phyloP scores from a whole-genome alignment of 2,329 filamentous ascomycete genomes.

The Leptographium galeiforme region DNA sequence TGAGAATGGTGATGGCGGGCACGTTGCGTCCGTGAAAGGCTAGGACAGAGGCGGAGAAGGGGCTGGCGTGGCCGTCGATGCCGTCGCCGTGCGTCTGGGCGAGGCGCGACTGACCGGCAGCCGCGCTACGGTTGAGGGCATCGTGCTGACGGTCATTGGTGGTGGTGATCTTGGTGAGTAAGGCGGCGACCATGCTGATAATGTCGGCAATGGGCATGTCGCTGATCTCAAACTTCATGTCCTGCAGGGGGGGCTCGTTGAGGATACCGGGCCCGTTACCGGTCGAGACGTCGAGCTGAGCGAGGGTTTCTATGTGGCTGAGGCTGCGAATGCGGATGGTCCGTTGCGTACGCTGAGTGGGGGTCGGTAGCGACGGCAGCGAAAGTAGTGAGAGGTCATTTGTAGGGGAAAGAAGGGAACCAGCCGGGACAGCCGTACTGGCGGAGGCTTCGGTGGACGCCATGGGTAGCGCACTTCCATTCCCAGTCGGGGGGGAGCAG shows the following conservation, averaged over 20 bases:
- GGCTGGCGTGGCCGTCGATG: constrained; percentile 46
- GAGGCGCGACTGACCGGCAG: constrained; percentile 37
- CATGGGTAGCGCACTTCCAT: constrained; percentile 8
- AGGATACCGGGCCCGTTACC: constrained; percentile 33
- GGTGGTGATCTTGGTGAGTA: constrained; percentile 92
- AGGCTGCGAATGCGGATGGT: constrained; percentile 76
- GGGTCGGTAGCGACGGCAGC: constrained; percentile 13
- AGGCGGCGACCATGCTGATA: constrained; percentile 96
- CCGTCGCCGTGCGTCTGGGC: constrained; percentile 27
- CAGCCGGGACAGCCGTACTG: constrained; percentile 7
- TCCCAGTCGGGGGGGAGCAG: not conserved
- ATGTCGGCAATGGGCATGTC: constrained; percentile 94
- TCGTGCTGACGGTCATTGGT: constrained; percentile 94
- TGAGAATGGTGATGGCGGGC: constrained; percentile 90
- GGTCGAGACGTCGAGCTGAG: constrained; percentile 59
- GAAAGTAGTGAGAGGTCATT: too few species aligned
- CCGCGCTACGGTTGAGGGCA: constrained; percentile 60
- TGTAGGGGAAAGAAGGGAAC: constrained; percentile 1
- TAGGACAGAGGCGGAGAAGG: constrained; percentile 55
- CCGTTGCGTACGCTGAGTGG: constrained; percentile 24
- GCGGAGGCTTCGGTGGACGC: constrained; percentile 3
- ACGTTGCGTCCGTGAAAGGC: constrained; percentile 98
- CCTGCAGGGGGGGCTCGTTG: constrained; percentile 37
- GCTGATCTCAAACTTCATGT: constrained; percentile 80
- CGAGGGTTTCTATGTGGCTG: constrained; percentile 81